Conservation (phyloP, 495 filamentous ascomycete genomes). For the Echria macrotheca region DNA sequence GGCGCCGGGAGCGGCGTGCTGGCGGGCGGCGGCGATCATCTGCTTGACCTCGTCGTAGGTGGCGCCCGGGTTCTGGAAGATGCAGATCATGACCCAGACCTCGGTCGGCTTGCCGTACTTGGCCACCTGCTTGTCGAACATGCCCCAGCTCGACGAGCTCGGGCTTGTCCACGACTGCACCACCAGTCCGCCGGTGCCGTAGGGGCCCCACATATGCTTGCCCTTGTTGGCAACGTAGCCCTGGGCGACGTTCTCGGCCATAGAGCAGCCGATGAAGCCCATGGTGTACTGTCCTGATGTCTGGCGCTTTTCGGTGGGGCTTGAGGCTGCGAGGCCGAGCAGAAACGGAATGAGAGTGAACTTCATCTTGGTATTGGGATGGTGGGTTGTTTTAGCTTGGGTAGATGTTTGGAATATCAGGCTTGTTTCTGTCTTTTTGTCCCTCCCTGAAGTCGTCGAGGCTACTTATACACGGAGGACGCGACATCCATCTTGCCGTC, state of each 20-base stretch:
- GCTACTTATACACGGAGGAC: not conserved
- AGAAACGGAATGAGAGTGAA: not conserved
- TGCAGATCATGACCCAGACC: slow-evolving; percentile 25
- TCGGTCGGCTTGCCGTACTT: slow-evolving; percentile 18
- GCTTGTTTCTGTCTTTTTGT: not conserved
- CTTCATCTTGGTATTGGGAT: not conserved
- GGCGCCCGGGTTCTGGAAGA: slow-evolving; percentile 23
- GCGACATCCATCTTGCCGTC: no score
- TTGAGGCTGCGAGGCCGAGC: not conserved
- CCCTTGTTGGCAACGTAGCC: slow-evolving; percentile 23
- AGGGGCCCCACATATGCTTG: slow-evolving; percentile 24
- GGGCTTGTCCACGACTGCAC: slow-evolving; percentile 25
- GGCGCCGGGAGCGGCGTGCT: slow-evolving; percentile 23
- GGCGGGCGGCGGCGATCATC: slow-evolving; percentile 24
- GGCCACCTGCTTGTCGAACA: slow-evolving; percentile 20
- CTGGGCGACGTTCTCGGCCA: slow-evolving; percentile 30
- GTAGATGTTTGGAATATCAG: not conserved
- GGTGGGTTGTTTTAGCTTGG: not conserved
- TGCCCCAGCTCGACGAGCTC: slow-evolving; percentile 18
- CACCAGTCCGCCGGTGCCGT: slow-evolving; percentile 25
- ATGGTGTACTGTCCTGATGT: slow-evolving; percentile 9
- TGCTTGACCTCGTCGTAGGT: slow-evolving; percentile 26
- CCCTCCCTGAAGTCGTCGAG: not conserved
- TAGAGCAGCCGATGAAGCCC: slow-evolving; percentile 32
- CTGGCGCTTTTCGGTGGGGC: not conserved